phyloP scores from a whole-genome alignment of 108 stramenopile genomes.

The Fistulifera solaris region DNA sequence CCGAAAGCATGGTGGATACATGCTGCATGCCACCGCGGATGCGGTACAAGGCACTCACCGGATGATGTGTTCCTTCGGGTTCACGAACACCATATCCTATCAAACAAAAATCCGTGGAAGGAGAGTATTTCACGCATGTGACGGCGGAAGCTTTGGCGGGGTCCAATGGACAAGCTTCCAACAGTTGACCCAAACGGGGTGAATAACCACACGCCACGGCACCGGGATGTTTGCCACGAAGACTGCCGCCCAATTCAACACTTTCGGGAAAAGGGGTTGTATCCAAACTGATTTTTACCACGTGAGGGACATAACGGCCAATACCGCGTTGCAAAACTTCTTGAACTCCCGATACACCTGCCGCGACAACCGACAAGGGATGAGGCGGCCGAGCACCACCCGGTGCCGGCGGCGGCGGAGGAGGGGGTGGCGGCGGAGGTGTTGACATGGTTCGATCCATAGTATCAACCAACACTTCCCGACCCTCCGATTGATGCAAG shows the following conservation, averaged over 20 bases:
- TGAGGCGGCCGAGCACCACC: conserved; percentile 33
- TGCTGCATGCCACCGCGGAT: conserved; percentile 61
- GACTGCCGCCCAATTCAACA: neutral
- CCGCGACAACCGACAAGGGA: conserved; percentile 49
- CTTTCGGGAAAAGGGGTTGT: conserved; percentile 30
- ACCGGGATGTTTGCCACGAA: neutral
- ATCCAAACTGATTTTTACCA: conserved; percentile 69
- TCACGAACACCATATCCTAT: conserved; percentile 87
- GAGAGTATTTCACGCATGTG: conserved; percentile 90
- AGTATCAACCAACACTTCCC: neutral
- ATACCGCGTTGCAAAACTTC: conserved; percentile 9
- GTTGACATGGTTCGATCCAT: conserved; percentile 6
- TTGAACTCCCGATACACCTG: conserved; percentile 4
- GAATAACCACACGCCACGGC: conserved; percentile 38
- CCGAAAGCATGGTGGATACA: conserved; percentile 63
- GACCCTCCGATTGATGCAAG: conserved; percentile 3
- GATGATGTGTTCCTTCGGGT: conserved; percentile 50
- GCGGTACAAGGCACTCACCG: conserved; percentile 73
- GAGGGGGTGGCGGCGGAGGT: conserved; percentile 6
- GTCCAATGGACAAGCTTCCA: conserved; percentile 73
- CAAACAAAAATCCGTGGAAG: conserved; percentile 84
- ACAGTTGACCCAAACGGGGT: conserved; percentile 62
- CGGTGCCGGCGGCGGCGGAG: conserved; percentile 17
- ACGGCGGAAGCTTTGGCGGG: conserved; percentile 73
- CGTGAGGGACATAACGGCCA: conserved; percentile 81